These are phyloP conservation scores for Paracoccidioides lutzii DNA, from an alignment of 2,329 filamentous ascomycete species.

Conservation along the genomic window DNA sequence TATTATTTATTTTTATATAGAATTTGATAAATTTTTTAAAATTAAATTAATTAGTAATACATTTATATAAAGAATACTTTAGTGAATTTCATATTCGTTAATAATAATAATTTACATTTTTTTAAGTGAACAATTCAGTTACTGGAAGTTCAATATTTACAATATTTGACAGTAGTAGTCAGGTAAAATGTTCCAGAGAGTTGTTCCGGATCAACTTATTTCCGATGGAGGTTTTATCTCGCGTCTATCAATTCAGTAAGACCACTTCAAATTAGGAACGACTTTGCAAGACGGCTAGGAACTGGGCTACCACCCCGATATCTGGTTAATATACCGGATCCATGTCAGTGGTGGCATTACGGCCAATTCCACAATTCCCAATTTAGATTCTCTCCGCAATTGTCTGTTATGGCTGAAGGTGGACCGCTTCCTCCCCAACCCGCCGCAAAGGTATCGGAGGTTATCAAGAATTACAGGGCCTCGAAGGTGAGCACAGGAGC, in stretches of 20 bases:
- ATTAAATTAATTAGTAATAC: no score
- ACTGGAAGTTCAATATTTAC: no score
- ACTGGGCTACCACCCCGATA: neutral
- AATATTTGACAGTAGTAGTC: no score
- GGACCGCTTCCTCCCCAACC: slow-evolving; percentile 15
- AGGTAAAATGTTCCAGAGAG: no score
- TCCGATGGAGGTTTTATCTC: neutral
- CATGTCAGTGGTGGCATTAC: no score
- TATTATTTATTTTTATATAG: no score
- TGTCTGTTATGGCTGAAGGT: slow-evolving; percentile 13
- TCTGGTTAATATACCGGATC: neutral
- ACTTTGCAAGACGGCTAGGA: neutral
- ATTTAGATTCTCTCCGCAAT: neutral
- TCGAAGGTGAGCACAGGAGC: slow-evolving; percentile 49
- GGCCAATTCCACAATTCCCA: neutral
- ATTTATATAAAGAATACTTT: no score
- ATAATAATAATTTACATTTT: no score
- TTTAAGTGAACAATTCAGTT: no score
- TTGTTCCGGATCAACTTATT: neutral
- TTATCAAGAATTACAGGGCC: slow-evolving; percentile 65
- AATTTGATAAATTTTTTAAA: no score
- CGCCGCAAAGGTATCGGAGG: slow-evolving; percentile 53
- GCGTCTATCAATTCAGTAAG: neutral
- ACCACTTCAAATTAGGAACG: neutral
- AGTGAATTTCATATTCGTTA: no score